Evolutionary conservation across 2,329 filamentous ascomycete genomes (phyloP).

Genomic region (Pyrenophora teres): DNA sequence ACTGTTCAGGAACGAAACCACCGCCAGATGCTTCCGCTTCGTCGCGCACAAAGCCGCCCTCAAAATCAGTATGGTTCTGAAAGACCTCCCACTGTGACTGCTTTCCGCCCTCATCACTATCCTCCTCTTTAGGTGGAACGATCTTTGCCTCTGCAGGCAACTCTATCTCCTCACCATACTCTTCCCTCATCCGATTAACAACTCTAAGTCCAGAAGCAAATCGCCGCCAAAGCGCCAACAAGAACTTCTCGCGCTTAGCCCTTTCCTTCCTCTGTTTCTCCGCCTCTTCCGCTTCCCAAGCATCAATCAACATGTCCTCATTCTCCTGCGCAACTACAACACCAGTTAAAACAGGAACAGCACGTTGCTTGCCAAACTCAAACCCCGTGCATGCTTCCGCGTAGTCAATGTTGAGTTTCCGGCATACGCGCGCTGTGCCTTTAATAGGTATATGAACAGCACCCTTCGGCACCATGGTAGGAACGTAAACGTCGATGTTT

Average conservation of each 20-base stretch:
- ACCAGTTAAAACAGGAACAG: slow-evolving; percentile 87
- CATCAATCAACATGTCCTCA: slow-evolving; percentile 72
- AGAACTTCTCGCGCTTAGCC: slow-evolving; percentile 75
- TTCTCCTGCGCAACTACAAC: slow-evolving; percentile 87
- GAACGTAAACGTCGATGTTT: slow-evolving; percentile 94
- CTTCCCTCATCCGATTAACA: slow-evolving; percentile 50
- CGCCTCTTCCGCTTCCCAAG: slow-evolving; percentile 74
- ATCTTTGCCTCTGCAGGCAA: slow-evolving; percentile 69
- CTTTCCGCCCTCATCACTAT: slow-evolving; percentile 62
- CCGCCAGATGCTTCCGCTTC: slow-evolving; percentile 17
- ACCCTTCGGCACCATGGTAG: slow-evolving; percentile 87
- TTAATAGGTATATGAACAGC: slow-evolving; percentile 82
- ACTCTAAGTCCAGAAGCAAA: slow-evolving; percentile 86
- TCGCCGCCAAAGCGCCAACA: slow-evolving; percentile 80
- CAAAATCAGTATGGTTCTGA: slow-evolving; percentile 40
- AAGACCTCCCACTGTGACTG: slow-evolving; percentile 49
- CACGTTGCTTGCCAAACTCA: slow-evolving; percentile 93
- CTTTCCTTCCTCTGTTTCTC: slow-evolving; percentile 77
- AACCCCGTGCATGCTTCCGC: slow-evolving; percentile 96
- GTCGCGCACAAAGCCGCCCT: slow-evolving; percentile 51
- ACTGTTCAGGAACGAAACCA: slow-evolving; percentile 24
- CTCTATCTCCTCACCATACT: slow-evolving; percentile 40
- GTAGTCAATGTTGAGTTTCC: slow-evolving; percentile 81
- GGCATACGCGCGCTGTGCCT: slow-evolving; percentile 79
- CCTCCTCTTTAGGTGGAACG: slow-evolving; percentile 50